Evolutionary conservation across 73 alveolate species (phyloP).

Genomic region (Paramecium sexaurelia): DNA sequence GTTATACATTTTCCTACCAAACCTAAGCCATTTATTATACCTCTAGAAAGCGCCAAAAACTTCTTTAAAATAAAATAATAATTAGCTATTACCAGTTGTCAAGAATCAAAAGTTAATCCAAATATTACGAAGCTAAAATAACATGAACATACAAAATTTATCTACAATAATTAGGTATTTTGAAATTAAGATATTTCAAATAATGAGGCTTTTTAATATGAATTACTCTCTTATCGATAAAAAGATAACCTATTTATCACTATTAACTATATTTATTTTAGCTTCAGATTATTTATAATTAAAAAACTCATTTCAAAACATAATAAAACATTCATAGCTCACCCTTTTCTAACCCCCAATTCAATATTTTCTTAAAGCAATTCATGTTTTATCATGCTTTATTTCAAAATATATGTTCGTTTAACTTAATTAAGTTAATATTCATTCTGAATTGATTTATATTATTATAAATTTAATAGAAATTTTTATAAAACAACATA

Average conservation of each 20-base stretch:
- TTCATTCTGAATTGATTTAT: background rate
- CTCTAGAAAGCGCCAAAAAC: slow-evolving; percentile 52
- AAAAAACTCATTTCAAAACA: background rate
- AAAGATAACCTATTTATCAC: background rate
- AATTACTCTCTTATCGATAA: background rate
- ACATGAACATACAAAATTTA: background rate
- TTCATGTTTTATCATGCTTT: background rate
- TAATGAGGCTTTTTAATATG: background rate
- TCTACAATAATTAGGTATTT: background rate
- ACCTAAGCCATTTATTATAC: background rate
- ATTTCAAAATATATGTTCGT: background rate
- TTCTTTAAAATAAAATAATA: slow-evolving; percentile 45
- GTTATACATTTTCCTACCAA: background rate
- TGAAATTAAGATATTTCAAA: background rate
- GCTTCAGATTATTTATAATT: background rate
- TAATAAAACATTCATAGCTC: background rate
- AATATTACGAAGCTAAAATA: background rate
- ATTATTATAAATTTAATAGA: background rate
- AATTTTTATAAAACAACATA: background rate
- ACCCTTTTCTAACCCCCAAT: background rate
- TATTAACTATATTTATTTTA: background rate
- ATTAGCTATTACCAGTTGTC: background rate
- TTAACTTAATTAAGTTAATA: background rate
- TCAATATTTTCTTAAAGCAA: background rate
- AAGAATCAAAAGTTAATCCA: background rate